phyloP scores from a whole-genome alignment of 441 rosid genomes.

The Brassica balearica region DNA sequence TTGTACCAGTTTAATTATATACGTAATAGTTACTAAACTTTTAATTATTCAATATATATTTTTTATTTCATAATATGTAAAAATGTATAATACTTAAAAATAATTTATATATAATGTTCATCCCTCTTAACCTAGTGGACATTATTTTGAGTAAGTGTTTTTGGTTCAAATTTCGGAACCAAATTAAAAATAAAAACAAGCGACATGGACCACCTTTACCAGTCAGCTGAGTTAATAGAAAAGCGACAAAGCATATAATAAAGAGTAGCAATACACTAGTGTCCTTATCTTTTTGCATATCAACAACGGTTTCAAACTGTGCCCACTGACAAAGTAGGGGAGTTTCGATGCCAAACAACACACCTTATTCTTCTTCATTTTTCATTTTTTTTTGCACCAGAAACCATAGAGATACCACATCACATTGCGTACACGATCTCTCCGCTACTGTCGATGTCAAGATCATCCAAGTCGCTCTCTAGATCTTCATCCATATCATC shows the following conservation, averaged over 20 bases:
- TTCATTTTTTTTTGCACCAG: not conserved
- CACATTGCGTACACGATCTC: constrained; percentile 95
- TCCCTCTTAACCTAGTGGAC: not conserved
- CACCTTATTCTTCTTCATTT: constrained; percentile 19
- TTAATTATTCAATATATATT: too few species aligned
- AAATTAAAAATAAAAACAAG: not conserved
- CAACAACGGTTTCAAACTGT: constrained; percentile 26
- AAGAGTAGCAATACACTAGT: not conserved
- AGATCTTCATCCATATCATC: constrained; percentile 13
- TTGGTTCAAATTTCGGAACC: constrained; percentile 2
- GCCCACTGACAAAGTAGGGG: constrained; percentile 30
- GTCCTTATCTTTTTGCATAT: constrained; percentile 5
- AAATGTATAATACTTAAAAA: too few species aligned
- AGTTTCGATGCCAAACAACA: constrained; percentile 26
- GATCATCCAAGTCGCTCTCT: constrained; percentile 82
- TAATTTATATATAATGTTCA: too few species aligned
- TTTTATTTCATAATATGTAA: too few species aligned
- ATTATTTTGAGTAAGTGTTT: not conserved
- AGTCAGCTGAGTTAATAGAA: not conserved
- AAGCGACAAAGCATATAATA: not conserved
- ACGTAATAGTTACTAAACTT: too few species aligned
- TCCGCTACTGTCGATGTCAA: constrained; percentile 95
- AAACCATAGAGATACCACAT: constrained; percentile 34
- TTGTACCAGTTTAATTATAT: too few species aligned
- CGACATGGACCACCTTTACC: constrained; percentile 3